Conservation (phyloP, 305 asterid species). For the Rubia balearica region DNA sequence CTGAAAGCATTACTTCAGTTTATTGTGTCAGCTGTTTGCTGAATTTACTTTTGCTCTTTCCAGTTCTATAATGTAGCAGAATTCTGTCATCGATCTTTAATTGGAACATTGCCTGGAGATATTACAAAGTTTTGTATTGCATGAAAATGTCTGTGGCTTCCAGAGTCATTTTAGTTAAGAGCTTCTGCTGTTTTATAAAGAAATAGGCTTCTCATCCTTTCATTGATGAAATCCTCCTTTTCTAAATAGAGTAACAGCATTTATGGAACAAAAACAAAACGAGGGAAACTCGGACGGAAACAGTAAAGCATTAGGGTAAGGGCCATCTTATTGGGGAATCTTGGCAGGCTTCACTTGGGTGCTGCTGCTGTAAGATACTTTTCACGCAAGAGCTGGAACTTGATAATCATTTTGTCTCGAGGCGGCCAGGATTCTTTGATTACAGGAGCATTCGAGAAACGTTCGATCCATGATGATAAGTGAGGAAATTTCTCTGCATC, state of each 20-base stretch:
- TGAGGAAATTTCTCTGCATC: slow-evolving; percentile 39
- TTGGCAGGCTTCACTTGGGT: slow-evolving; percentile 11
- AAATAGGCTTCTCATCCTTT: background rate
- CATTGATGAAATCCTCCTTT: background rate
- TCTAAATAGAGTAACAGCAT: background rate
- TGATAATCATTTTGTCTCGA: slow-evolving; percentile 46
- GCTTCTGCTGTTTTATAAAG: background rate
- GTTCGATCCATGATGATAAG: slow-evolving; percentile 46
- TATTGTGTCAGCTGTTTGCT: background rate
- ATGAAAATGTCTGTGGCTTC: background rate
- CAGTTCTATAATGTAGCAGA: background rate
- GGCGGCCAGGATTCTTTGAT: slow-evolving; percentile 63
- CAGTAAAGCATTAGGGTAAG: background rate
- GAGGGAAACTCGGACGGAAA: background rate
- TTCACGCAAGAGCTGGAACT: slow-evolving; percentile 34
- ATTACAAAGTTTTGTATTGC: background rate
- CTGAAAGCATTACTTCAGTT: slow-evolving; percentile 2
- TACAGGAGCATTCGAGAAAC: slow-evolving; percentile 39
- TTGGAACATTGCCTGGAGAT: background rate
- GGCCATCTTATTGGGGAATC: background rate
- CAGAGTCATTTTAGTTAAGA: background rate
- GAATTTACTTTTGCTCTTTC: background rate
- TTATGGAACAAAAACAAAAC: background rate
- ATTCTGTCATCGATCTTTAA: background rate
- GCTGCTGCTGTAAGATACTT: slow-evolving; percentile 18